Conservation (phyloP, 768 basidiomycete genomes). For the Termitomyces sp. region DNA sequence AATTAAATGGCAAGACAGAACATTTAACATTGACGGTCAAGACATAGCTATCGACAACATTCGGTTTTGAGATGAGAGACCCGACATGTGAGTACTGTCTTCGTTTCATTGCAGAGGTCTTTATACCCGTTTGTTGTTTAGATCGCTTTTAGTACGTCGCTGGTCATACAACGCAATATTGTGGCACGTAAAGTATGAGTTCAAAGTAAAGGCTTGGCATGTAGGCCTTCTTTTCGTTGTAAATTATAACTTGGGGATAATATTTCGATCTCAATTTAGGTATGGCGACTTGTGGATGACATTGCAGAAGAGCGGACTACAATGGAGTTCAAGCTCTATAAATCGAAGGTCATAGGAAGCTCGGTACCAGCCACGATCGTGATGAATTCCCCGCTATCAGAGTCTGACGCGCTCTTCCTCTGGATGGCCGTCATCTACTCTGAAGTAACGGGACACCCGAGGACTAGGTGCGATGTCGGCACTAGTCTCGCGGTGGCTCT, state of each 20-base stretch:
- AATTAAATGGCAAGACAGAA: neutral
- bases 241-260: neutral
- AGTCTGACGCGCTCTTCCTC: constrained; percentile 3
- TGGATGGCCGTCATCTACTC: constrained; percentile 6
- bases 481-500: neutral
- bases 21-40: constrained; percentile 2
- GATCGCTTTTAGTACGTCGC: neutral
- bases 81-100: neutral
- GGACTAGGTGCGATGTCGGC: neutral
- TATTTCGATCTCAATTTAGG: neutral
- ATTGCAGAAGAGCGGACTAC: neutral
- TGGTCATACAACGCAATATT: neutral
- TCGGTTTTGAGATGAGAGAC: neutral
- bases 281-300: neutral
- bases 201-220: constrained; percentile 3
- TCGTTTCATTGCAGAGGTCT: neutral
- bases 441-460: constrained; percentile 4
- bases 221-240: neutral
- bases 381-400: neutral
- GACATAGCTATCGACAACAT: neutral
- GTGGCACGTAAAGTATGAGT: constrained; percentile 7
- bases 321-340: constrained; percentile 2
- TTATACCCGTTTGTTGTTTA: neutral
- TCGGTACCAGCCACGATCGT: neutral
- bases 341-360: neutral